Evolutionary conservation across 306 rosid genomes (phyloP).

Genomic region (Lablab purpureus): DNA sequence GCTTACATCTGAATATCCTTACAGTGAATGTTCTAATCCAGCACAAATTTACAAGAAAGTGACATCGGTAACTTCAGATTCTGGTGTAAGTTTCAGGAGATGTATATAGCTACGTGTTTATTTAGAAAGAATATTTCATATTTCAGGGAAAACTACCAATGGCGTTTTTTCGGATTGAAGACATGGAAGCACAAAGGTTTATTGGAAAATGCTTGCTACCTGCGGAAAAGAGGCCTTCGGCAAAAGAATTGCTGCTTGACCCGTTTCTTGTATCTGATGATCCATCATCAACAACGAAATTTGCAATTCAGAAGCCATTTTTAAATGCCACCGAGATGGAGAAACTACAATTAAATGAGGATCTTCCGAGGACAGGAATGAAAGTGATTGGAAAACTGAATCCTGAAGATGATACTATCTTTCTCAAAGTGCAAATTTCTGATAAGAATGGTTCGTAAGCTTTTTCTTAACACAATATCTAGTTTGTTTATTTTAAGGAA

Average conservation of each 20-base stretch:
- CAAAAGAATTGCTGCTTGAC: constrained; percentile 77
- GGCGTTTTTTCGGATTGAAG: constrained; percentile 71
- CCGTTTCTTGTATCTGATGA: constrained; percentile 69
- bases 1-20: constrained; percentile 88
- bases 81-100: not conserved
- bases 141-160: constrained; percentile 85
- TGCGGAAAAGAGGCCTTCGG: constrained; percentile 73
- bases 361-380: constrained; percentile 67
- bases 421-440: constrained; percentile 85
- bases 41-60: constrained; percentile 98
- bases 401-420: constrained; percentile 77
- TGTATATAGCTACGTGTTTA: not conserved
- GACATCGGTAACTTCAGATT: constrained; percentile 68
- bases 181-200: constrained; percentile 75
- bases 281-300: constrained; percentile 41
- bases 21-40: constrained; percentile 85
- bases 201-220: constrained; percentile 76
- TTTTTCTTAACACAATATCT: constrained; percentile 4
- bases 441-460: constrained; percentile 70
- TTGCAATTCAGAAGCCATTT: constrained; percentile 68
- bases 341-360: constrained; percentile 55
- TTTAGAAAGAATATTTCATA: constrained; percentile 33
- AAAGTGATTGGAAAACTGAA: constrained; percentile 87
- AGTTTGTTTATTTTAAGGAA: constrained; percentile 15
- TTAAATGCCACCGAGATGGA: constrained; percentile 70